A percentile compares a stretch with the other conserved stretches of the same genome.
Evolutionary conservation across 306 rosid genomes (phyloP).

Genomic region (Rosa persica): DNA sequence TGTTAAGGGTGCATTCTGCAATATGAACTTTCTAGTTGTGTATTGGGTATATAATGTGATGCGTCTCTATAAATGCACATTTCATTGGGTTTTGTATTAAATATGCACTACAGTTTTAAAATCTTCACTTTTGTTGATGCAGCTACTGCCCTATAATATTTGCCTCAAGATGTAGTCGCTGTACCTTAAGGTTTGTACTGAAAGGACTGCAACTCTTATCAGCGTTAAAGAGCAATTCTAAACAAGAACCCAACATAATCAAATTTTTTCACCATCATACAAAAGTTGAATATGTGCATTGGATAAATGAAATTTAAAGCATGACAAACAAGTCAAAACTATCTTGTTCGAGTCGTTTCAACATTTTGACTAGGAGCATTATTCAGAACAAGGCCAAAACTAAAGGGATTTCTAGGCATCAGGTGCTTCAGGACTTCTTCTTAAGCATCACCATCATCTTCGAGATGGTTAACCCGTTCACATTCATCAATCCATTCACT

Average conservation of each 20-base stretch:
- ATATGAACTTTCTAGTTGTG: slow-evolving; percentile 29
- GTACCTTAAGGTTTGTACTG: neutral
- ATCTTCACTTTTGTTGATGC: neutral
- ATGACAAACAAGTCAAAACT: neutral
- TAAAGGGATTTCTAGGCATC: slow-evolving; percentile 3
- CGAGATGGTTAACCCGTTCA: slow-evolving; percentile 64
- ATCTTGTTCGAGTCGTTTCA: neutral
- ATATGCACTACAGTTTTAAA: neutral
- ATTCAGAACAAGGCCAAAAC: neutral
- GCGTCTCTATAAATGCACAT: slow-evolving; percentile 19
- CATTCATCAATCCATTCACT: slow-evolving; percentile 88
- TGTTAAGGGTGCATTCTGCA: slow-evolving; percentile 22
- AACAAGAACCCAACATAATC: neutral
- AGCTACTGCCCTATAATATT: neutral
- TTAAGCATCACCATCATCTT: slow-evolving; percentile 65
- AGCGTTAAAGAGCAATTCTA: neutral
- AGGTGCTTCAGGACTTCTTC: neutral
- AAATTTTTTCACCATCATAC: neutral
- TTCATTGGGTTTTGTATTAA: neutral
- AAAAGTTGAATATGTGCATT: neutral
- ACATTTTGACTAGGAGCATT: neutral
- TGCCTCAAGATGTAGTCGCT: neutral
- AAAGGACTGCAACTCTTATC: neutral
- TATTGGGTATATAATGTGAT: slow-evolving; percentile 35
- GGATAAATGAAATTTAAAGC: neutral